Evolutionary conservation across 2,329 filamentous ascomycete genomes (phyloP), one percentile per base, ranked within the genome.

Genomic region (Tolypocladium amazonense): DNA sequence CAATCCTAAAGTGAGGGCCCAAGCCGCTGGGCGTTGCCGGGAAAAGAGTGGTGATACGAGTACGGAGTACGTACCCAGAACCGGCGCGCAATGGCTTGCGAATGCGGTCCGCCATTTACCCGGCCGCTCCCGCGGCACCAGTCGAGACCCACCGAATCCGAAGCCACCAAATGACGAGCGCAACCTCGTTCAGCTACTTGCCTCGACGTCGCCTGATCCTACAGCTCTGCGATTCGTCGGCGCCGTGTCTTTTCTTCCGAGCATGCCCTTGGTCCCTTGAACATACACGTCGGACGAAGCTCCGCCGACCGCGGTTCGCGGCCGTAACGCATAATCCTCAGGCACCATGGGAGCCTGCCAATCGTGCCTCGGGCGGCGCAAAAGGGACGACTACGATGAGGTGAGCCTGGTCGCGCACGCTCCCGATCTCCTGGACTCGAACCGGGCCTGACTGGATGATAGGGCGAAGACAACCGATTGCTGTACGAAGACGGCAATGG

Each of bases 401-500:
- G 82, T 85, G 67, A 61, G 76, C 66, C 35, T 33, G 25, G 38
- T n/a, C 43, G 27, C 3, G 35, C 14, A n/a, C 30, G 15, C 50
- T 57, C 18, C 7, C 25, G 45, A 2, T 38, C 23, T 23, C 35
- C 61, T 25, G 7, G 23, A 6, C 11, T 8, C 2, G 14, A 27
- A 30, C 6, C 8, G 27, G 33, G 20, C 11, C 18, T 57, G 39
- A 54, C 54, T 23, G 27, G 58, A 66, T 63, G 56, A 63, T 64
- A 84, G 81, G 79, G 82, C 63, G 82, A 85, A 58, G 81, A 84
- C 63, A 79, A 79, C 20, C 77, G 83, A 43, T 75, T 85, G 25
- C 76, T 88, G 33, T 85, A 85, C 68, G 84, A 86, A 63, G 85
- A 87, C 60, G 75, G 80, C 41, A 81, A 81, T 66, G 77, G 76